These are phyloP conservation scores for Penicillium parvum DNA, from an alignment of 495 filamentous ascomycete genomes.

Conservation along the genomic window DNA sequence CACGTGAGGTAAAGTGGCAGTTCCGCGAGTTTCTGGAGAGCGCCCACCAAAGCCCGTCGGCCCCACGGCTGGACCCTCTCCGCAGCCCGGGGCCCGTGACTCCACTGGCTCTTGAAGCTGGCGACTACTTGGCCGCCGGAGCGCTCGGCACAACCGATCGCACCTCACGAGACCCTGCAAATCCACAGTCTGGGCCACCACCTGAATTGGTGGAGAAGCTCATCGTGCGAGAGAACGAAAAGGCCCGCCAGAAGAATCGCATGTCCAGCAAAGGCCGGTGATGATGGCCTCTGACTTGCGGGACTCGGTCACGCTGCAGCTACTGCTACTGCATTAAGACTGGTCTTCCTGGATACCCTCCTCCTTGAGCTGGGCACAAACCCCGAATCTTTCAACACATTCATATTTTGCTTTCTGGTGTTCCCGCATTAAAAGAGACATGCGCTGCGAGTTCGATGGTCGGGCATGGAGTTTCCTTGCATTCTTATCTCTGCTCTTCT, in stretches of 20 bases:
- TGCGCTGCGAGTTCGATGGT: not conserved
- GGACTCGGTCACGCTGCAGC: not conserved
- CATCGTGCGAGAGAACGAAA: constrained; percentile 38
- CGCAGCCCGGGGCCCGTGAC: constrained; percentile 77
- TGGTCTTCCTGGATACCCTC: no score
- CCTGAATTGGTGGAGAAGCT: constrained; percentile 37
- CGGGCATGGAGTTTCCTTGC: constrained; percentile 1
- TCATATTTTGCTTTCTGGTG: constrained; percentile 14
- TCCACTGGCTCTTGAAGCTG: constrained; percentile 62
- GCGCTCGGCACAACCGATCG: constrained; percentile 19
- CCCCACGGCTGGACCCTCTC: constrained; percentile 62
- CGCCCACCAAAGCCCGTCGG: constrained; percentile 44
- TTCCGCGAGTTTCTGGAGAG: constrained; percentile 38
- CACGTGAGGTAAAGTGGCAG: constrained; percentile 37
- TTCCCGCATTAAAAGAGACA: constrained; percentile 14
- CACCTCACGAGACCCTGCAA: constrained; percentile 17
- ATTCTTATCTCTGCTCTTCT: constrained; percentile 29
- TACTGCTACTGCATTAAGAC: constrained; percentile 11
- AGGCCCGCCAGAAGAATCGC: constrained; percentile 30
- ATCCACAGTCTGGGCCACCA: constrained; percentile 18
- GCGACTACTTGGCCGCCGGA: constrained; percentile 50
- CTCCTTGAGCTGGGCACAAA: no score
- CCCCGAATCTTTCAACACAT: no score
- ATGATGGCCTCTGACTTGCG: not conserved
- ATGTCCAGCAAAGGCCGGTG: constrained; percentile 34